Percentiles rank a stretch among this genome's conserved stretches.
Evolutionary conservation across 345 rosid species (phyloP).

Genomic region (Eucalyptus virginea): DNA sequence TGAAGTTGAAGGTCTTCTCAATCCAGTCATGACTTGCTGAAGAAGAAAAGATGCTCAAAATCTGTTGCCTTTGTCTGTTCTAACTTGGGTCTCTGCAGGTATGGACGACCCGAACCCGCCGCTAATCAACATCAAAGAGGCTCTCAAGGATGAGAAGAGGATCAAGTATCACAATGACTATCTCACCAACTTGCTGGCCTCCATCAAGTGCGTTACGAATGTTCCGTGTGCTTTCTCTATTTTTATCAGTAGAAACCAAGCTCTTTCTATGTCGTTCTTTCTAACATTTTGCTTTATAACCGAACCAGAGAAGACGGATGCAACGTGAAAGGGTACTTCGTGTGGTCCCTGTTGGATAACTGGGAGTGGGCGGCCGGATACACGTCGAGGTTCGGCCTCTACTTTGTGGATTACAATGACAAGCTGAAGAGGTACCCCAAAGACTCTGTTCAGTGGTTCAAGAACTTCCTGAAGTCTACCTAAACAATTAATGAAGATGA

Average conservation of each 20-base stretch:
- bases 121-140: constrained; percentile 32
- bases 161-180: constrained; percentile 76
- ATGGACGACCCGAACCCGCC: constrained; percentile 71
- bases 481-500: not conserved
- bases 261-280: not conserved
- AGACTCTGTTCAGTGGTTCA: constrained; percentile 86
- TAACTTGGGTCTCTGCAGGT: constrained; percentile 26
- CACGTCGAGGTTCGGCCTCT: constrained; percentile 85
- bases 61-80: not conserved
- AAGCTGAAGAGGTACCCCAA: constrained; percentile 89
- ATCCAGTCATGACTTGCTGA: not conserved
- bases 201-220: constrained; percentile 39
- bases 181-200: constrained; percentile 62
- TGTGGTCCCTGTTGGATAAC: constrained; percentile 82
- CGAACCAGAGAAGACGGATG: constrained; percentile 83
- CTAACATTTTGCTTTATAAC: not conserved
- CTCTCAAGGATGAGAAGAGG: constrained; percentile 72
- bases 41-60: not conserved
- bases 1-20: not conserved
- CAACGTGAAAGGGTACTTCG: constrained; percentile 92
- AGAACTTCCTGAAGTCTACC: constrained; percentile 48
- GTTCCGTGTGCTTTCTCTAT: not conserved
- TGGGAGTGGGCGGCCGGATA: constrained; percentile 98
- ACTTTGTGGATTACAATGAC: constrained; percentile 73
- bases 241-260: not conserved